phyloP scores from a whole-genome alignment of 176 grass and related monocot species.

The Miscanthus lutarioriparius region DNA sequence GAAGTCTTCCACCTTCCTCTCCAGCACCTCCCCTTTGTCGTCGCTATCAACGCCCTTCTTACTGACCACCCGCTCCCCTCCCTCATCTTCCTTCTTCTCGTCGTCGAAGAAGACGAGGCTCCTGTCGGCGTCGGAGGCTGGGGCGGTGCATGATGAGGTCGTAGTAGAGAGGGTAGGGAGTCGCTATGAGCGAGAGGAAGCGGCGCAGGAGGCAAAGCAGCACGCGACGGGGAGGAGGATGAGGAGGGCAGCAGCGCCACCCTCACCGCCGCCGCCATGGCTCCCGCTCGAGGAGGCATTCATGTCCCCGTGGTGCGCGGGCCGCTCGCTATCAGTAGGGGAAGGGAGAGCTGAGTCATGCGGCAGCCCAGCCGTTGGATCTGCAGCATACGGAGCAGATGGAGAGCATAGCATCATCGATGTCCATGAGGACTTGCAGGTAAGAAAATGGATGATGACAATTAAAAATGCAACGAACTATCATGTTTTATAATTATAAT shows the following conservation, averaged over 20 bases:
- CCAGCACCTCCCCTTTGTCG: slow-evolving; percentile 53
- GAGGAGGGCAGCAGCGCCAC: slow-evolving; percentile 15
- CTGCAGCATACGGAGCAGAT: neutral
- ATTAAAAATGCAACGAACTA: too few species aligned
- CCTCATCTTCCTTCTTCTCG: slow-evolving; percentile 10
- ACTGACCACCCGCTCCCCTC: neutral
- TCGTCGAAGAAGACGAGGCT: slow-evolving; percentile 88
- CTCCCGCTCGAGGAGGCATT: slow-evolving; percentile 47
- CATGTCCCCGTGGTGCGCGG: neutral
- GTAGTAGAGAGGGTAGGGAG: slow-evolving; percentile 88
- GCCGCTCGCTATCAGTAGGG: slow-evolving; percentile 1
- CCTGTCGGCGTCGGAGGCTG: slow-evolving; percentile 52
- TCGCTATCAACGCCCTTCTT: neutral
- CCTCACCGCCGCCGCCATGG: slow-evolving; percentile 30
- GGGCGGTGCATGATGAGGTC: slow-evolving; percentile 72
- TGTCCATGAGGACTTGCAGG: too few species aligned
- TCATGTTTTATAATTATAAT: too few species aligned
- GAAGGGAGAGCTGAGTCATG: neutral
- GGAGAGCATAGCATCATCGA: too few species aligned
- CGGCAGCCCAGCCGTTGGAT: slow-evolving; percentile 8
- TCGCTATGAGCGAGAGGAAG: slow-evolving; percentile 64
- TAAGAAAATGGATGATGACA: too few species aligned
- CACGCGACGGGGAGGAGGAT: neutral
- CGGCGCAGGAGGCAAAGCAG: slow-evolving; percentile 21
- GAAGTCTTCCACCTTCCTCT: slow-evolving; percentile 93